A percentile compares a stretch with the other conserved stretches of the same genome.
phyloP scores from a whole-genome alignment of 1,284 basidiomycete species.

The Cutaneotrichosporon arboriforme region DNA sequence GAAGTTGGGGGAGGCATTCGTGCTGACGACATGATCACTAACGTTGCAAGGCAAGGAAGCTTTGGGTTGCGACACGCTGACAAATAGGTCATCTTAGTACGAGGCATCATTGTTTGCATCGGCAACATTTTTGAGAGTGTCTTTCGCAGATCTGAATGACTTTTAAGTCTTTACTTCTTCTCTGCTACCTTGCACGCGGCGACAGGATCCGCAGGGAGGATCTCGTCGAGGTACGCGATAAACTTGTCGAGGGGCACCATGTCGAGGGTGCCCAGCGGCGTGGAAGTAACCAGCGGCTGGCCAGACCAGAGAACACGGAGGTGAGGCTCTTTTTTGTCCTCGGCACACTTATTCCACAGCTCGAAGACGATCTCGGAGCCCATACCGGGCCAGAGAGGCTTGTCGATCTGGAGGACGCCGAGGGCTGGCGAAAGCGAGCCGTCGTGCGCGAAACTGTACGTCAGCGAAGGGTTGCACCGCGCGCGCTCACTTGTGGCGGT shows the following conservation, averaged over 20 bases:
- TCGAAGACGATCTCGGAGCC: slow-evolving; percentile 42
- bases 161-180: too few relatives aligned
- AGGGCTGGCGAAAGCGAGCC: slow-evolving; percentile 35
- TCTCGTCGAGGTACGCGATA: slow-evolving; percentile 23
- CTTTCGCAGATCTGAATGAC: too few relatives aligned
- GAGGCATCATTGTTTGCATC: too few relatives aligned
- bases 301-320: slow-evolving; percentile 31
- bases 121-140: too few relatives aligned
- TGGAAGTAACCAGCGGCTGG: slow-evolving; percentile 29
- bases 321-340: background rate
- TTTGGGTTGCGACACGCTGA: too few relatives aligned
- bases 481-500: slow-evolving; percentile 34
- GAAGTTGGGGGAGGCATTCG: too few relatives aligned
- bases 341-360: slow-evolving; percentile 18
- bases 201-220: slow-evolving; percentile 23
- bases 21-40: too few relatives aligned
- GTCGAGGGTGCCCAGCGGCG: slow-evolving; percentile 31
- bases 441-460: slow-evolving; percentile 37
- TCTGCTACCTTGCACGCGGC: slow-evolving; percentile 10
- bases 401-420: slow-evolving; percentile 33
- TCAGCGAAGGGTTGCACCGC: background rate
- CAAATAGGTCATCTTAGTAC: too few relatives aligned
- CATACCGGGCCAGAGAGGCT: slow-evolving; percentile 41
- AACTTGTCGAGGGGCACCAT: slow-evolving; percentile 26
- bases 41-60: too few relatives aligned